Conservation (phyloP, 1,284 basidiomycete genomes). For the Trichosporon sp. region DNA sequence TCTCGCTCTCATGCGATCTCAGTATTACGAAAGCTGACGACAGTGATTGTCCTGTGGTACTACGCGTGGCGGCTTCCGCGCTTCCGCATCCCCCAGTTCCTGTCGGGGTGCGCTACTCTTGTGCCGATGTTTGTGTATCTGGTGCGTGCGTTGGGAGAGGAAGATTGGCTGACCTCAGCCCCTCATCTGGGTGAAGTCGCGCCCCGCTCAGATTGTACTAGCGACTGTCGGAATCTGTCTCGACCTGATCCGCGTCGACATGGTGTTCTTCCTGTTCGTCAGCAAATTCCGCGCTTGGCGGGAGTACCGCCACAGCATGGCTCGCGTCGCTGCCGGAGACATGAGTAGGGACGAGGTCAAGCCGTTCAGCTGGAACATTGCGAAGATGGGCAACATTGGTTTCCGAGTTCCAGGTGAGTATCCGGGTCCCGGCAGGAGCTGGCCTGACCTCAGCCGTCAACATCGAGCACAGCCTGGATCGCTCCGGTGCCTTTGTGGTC, state of each 20-base stretch:
- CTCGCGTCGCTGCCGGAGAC: slow-evolving; percentile 1
- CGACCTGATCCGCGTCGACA: slow-evolving; percentile 28
- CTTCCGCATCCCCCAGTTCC: slow-evolving; percentile 37
- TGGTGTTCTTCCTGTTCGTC: slow-evolving; percentile 20
- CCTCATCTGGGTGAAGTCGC: slow-evolving; percentile 35
- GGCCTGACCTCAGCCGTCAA: slow-evolving; percentile 40
- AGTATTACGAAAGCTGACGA: slow-evolving; percentile 11
- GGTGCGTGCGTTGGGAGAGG: slow-evolving; percentile 13
- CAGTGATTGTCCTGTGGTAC: slow-evolving; percentile 21
- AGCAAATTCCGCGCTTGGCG: slow-evolving; percentile 9
- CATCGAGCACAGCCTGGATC: slow-evolving; percentile 51
- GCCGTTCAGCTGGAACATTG: slow-evolving; percentile 5
- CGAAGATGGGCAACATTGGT: slow-evolving; percentile 22
- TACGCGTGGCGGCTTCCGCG: slow-evolving; percentile 41
- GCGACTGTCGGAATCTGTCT: slow-evolving; percentile 27
- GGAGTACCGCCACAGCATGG: not conserved
- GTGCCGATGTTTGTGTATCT: slow-evolving; percentile 44
- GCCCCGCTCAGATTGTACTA: slow-evolving; percentile 31
- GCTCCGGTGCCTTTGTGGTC: slow-evolving; percentile 47
- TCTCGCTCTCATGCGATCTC: slow-evolving; percentile 11
- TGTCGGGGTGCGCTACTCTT: slow-evolving; percentile 29
- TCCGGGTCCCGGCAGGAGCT: slow-evolving; percentile 12
- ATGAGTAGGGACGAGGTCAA: not conserved
- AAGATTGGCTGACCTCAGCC: slow-evolving; percentile 25
- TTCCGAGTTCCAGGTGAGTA: slow-evolving; percentile 32